Base-by-base conservation (phyloP, 2,329 filamentous ascomycete species). In the Fusarium sarcochroum region DNA sequence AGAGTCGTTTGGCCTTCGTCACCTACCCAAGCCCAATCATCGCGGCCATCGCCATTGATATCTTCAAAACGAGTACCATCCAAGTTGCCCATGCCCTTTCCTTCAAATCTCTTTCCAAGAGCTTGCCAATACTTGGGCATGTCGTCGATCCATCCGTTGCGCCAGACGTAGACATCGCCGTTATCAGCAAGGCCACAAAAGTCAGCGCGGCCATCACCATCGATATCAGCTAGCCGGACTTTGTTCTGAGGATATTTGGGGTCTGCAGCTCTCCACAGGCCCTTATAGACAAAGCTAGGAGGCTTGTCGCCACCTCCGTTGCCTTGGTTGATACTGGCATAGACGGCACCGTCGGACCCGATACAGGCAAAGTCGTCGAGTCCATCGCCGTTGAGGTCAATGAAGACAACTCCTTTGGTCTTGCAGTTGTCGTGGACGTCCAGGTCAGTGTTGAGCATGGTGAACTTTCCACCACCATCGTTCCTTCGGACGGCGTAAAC, bases 51-150 rank as follows among this genome's bases (percentile, higher is more conserved):
- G 13, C 45, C 45, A 7, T 47, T 47, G 41, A 75, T 65, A 35
- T 76, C 73, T 18, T 69, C 62, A 23, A 73, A 71, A 2, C 64
- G 62, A 3, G 72, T 40, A 4, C 73, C 73, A 7, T 27, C 23
- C 5, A 69, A 15, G 40, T 73, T 57, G 1, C 71, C 72, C 56
- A 69, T 74, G n/a, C 17, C n/a, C 38, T 70, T 63, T 7, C 37
- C 56, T 2, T 49, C 50, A 37, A 73, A 76, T 3, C 65, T 42
- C 20, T 59, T n/a, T 5, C 65, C 76, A 35, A 80, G 67, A 5
- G 66, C 49, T 58, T 81, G 77, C 78, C 79, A 81, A 9, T 54
- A 54, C 7, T 46, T 21, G 11, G 51, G 51, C 41, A 38, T 54
- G 13, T 54, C 51, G 17, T 54, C 20, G 41, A 54, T 38, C 51